Base-by-base conservation (phyloP, 192 early-diverging fungal genomes). In the Chytriomyces confervae region DNA sequence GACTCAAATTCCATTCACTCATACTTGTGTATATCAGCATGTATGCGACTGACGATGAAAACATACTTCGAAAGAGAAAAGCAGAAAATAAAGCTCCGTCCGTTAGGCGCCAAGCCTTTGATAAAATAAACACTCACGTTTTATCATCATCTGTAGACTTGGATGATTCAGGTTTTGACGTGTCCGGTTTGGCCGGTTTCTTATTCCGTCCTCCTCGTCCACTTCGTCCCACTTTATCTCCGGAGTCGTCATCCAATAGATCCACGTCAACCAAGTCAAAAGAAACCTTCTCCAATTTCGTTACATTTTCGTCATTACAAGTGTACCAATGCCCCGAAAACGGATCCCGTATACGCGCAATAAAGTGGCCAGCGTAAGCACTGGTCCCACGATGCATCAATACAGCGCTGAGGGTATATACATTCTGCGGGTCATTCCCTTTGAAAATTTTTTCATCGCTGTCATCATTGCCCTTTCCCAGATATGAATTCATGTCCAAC, bases 301-400 rank as follows among this genome's bases (percentile, higher is more conserved):
- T 62, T 6, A 74, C 72, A 44, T 20, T 44, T 45, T 74, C 72
- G 27, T 74, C 72, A 74, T 74, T 74, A 5, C 61, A 62, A n/a
- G 57, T 63, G 29, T 20, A 74, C 72, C 72, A 74, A 18, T 11
- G 20, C 2, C 62, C 44, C n/a, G 13, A 46, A 10, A 20, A 47
- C 62, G 72, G 72, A 46, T 62, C 72, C 20, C 72, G 24, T 7
- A 74, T 74, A 10, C 62, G 44, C 45, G 72, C 72, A 23, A 74
- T 63, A 23, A 74, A 74, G 43, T 74, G 72, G 11, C 72, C 72
- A 3, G 72, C 24, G 44, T 74, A 74, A 20, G 72, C 72, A 63
- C 72, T 74, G 7, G 57, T n/a, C 43, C 72, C 72, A 10, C 61
- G 53, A 63, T 74, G 72, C 57, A 74, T 20, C 44, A 74, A 49